phyloP scores from a whole-genome alignment of 2,329 filamentous ascomycete genomes.

The Cryphonectria naterciae region DNA sequence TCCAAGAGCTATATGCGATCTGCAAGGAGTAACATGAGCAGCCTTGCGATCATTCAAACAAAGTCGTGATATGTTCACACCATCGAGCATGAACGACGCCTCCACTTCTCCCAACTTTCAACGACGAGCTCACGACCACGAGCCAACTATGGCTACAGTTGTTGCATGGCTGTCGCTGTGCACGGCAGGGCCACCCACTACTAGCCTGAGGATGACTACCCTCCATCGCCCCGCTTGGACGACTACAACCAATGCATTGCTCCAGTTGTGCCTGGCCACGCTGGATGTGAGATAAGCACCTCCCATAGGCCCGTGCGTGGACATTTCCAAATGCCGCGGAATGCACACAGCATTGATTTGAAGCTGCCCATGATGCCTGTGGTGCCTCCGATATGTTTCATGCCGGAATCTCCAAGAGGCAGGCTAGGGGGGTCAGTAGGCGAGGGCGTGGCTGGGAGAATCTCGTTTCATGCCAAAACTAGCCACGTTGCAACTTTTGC shows the following conservation, averaged over 20 bases:
- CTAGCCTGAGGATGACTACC: background rate
- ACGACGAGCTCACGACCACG: background rate
- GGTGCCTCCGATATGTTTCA: constrained; percentile 4
- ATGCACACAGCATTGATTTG: background rate
- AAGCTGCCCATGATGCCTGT: background rate
- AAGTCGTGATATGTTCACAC: too few relatives aligned
- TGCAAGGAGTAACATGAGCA: background rate
- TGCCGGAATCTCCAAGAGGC: background rate
- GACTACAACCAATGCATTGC: background rate
- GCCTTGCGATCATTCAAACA: background rate
- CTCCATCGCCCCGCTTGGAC: background rate
- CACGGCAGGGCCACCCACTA: background rate
- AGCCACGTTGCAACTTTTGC: constrained; percentile 15
- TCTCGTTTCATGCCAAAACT: background rate
- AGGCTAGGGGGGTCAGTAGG: background rate
- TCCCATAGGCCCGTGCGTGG: background rate
- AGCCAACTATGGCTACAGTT: background rate
- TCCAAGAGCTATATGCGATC: background rate
- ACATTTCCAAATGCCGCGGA: background rate
- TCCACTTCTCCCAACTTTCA: background rate
- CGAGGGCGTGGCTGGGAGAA: background rate
- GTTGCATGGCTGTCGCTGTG: background rate
- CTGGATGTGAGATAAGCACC: background rate
- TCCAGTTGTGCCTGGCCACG: background rate
- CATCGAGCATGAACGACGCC: background rate